Conservation (phyloP, 331 rosid species). For the Prunus yedoensis region DNA sequence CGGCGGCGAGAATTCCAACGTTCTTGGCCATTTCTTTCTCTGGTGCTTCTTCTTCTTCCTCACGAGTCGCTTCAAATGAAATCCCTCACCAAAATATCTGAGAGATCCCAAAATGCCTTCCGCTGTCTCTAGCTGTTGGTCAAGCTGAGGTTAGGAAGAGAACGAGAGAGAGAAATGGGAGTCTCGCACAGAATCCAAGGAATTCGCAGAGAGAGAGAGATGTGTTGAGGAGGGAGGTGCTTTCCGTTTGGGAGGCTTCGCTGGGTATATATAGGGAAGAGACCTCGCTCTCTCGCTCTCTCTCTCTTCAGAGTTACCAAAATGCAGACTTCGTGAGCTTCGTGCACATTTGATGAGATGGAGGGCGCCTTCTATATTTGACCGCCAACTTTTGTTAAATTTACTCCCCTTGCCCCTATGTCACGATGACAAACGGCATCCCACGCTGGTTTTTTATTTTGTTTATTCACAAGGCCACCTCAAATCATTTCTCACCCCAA, state of each 20-base stretch:
- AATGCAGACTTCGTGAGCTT: slow-evolving; percentile 27
- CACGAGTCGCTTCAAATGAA: neutral
- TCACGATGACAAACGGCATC: neutral
- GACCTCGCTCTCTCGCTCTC: neutral
- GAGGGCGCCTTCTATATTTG: slow-evolving; percentile 22
- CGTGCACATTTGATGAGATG: neutral
- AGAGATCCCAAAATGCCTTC: slow-evolving; percentile 23
- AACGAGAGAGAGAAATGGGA: neutral
- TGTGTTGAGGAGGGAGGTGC: slow-evolving; percentile 20
- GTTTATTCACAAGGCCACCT: neutral
- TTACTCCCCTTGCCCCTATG: slow-evolving; percentile 8
- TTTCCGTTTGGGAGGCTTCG: slow-evolving; percentile 28
- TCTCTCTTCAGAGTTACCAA: neutral
- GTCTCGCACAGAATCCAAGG: slow-evolving; percentile 4
- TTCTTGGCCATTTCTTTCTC: slow-evolving; percentile 60
- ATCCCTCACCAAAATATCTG: neutral
- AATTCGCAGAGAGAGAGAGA: neutral
- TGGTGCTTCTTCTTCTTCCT: neutral
- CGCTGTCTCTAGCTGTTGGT: neutral
- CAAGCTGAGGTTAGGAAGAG: neutral
- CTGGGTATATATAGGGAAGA: slow-evolving; percentile 25
- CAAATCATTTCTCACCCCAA: too few relatives aligned
- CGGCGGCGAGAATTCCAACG: slow-evolving; percentile 92
- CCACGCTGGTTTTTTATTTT: neutral
- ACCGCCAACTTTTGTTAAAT: neutral